A percentile compares a stretch with the other conserved stretches of the same genome.
phyloP scores from a whole-genome alignment of 495 filamentous ascomycete species.

The Aspergillus avenaceus region DNA sequence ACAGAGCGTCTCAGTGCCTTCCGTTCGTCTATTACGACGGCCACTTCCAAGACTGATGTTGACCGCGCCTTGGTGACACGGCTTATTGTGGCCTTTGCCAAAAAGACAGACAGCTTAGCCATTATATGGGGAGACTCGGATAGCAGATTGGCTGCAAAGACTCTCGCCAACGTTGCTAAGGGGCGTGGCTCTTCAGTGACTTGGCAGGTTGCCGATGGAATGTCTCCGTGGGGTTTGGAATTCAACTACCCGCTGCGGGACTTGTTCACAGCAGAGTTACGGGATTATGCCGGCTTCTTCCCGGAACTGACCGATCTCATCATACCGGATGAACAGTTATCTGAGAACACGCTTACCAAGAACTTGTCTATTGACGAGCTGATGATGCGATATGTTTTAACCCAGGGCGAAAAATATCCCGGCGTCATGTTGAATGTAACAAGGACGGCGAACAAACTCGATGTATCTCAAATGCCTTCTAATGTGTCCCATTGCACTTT shows the following conservation, averaged over 20 bases:
- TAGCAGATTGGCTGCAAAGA: constrained; percentile 80
- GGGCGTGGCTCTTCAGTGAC: constrained; percentile 80
- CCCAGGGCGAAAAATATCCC: constrained; percentile 83
- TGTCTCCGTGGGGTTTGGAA: constrained; percentile 52
- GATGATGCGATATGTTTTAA: constrained; percentile 82
- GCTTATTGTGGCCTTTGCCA: constrained; percentile 63
- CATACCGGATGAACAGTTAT: constrained; percentile 30
- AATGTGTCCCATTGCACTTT: constrained; percentile 24
- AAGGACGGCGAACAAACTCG: constrained; percentile 75
- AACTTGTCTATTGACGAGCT: constrained; percentile 86
- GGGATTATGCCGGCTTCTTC: constrained; percentile 52
- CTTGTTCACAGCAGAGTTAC: constrained; percentile 73
- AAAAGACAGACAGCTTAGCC: constrained; percentile 53
- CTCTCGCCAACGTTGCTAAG: constrained; percentile 83
- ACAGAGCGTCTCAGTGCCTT: constrained; percentile 48
- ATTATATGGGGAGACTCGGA: constrained; percentile 84
- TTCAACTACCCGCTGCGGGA: constrained; percentile 77
- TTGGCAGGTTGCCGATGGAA: constrained; percentile 74
- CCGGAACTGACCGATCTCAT: constrained; percentile 52
- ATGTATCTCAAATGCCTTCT: constrained; percentile 20
- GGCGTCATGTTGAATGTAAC: constrained; percentile 94
- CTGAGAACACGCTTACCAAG: constrained; percentile 48
- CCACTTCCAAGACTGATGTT: constrained; percentile 75
- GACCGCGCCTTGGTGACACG: constrained; percentile 62
- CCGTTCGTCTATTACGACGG: constrained; percentile 56